These are phyloP conservation scores for Euphorbia corollata DNA, from an alignment of 441 rosid species.

Conservation along the genomic window DNA sequence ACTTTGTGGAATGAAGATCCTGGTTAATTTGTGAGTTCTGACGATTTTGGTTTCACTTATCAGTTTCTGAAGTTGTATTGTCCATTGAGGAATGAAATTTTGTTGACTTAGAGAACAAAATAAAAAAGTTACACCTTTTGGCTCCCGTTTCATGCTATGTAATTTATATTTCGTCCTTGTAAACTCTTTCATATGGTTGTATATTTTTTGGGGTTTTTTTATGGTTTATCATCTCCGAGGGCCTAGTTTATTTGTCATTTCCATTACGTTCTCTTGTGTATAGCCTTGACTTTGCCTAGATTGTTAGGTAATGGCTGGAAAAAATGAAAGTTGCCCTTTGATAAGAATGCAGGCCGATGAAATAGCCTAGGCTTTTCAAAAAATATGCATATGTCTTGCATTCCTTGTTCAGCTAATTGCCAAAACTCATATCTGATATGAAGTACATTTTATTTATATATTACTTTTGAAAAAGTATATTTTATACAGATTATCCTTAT, in stretches of 20 bases:
- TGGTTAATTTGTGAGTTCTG: not conserved
- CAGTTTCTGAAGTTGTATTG: not conserved
- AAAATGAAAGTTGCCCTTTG: not conserved
- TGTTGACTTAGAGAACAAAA: not conserved
- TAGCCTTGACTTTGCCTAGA: not conserved
- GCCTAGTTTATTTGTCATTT: not conserved
- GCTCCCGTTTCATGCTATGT: not conserved
- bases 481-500: not conserved
- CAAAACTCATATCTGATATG: not conserved
- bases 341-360: not conserved
- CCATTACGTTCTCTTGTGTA: not conserved
- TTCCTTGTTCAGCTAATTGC: not conserved
- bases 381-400: not conserved
- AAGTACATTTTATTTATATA: not conserved
- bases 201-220: not conserved
- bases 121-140: not conserved
- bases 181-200: not conserved
- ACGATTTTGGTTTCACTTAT: not conserved
- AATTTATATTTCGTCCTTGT: not conserved
- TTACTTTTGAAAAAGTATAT: not conserved
- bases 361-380: not conserved
- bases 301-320: constrained; percentile 4
- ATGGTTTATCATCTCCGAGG: not conserved
- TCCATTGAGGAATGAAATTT: not conserved
- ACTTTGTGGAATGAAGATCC: not conserved